Evolutionary conservation across 495 filamentous ascomycete species (phyloP), one percentile per base, ranked within the genome.

Genomic region (Penicillium lividum): DNA sequence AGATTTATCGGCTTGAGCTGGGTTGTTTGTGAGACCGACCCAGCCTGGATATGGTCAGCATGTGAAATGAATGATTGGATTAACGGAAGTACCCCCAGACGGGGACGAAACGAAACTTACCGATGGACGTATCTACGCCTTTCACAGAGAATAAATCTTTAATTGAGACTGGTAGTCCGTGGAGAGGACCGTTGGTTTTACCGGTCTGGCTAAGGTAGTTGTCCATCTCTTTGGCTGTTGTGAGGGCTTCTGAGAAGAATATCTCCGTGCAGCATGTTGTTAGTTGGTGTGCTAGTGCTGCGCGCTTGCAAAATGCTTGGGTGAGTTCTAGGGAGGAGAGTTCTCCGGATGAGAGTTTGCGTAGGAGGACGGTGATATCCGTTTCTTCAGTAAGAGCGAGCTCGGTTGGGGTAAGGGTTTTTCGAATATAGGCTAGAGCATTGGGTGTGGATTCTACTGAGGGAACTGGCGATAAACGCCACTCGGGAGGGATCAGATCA

Each of bases 201-300:
- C 74, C 72, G 4, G 73, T 73, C 31, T 63, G 65, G 6, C 60
- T 58, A 5, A 82, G 57, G 51, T 77, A 56, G 7, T 71, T 69
- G 62, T 84, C 82, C 34, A 81, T 53, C 31, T 71, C 52, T 30
- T 64, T 65, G 1, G 81, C 81, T 4, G 60, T 58, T 7, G 64
- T 62, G 28, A 84, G 63, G 0, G 80, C 81, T 29, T 74, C 62
- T 15, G 78, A 69, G 11, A 86, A 84, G 43, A 90, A 78, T 4
- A 90, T 76, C 68, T 90, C 87, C 5, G 87, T 88, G 48, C 86
- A 69, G 65, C 86, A 88, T 63, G 84, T 82, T 22, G 75, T 80
- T 63, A 74, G 70, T 68, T 80, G 80, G 59, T 86, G 84, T 1
- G 84, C 84, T 15, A 88, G 62, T 8, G 74, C 81, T 3, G 86